These are phyloP conservation scores for Dispira simplex DNA, from an alignment of 192 early-diverging fungal species.

Conservation along the genomic window DNA sequence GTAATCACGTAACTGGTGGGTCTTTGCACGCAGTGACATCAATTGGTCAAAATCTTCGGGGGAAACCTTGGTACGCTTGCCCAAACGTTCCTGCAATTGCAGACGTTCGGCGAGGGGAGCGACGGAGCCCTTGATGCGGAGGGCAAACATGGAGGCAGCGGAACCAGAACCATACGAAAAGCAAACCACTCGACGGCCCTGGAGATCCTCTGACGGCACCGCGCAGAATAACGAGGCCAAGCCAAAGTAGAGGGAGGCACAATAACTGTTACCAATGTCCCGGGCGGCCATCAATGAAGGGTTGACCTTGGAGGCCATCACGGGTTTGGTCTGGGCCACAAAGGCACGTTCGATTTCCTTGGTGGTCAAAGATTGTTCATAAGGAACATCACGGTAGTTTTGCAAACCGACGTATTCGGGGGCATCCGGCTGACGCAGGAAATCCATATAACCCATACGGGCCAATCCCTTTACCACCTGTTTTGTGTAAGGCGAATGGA, in stretches of 20 bases:
- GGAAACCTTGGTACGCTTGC: constrained; percentile 50
- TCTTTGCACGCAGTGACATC: constrained; percentile 77
- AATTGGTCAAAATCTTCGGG: constrained; percentile 63
- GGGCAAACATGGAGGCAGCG: constrained; percentile 85
- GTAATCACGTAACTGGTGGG: constrained; percentile 71
- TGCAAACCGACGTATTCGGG: constrained; percentile 29
- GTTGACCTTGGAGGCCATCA: constrained; percentile 57
- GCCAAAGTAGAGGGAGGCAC: constrained; percentile 54
- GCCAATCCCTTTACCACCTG: constrained; percentile 90
- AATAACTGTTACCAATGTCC: constrained; percentile 94
- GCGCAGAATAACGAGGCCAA: constrained; percentile 69
- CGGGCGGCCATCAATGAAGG: constrained; percentile 66
- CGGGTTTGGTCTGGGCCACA: constrained; percentile 57
- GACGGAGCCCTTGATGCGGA: constrained; percentile 58
- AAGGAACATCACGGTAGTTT: constrained; percentile 35
- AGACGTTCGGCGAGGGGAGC: constrained; percentile 40
- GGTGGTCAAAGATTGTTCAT: constrained; percentile 66
- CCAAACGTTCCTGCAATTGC: constrained; percentile 53
- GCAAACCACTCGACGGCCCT: constrained; percentile 70
- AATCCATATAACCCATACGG: constrained; percentile 87
- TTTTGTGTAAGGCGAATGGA: constrained; percentile 98
- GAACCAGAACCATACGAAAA: constrained; percentile 98
- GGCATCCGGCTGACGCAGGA: constrained; percentile 57
- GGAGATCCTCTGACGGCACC: constrained; percentile 45
- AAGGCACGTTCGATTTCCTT: constrained; percentile 89